Percentiles rank a stretch among this genome's conserved stretches.
Evolutionary conservation across 441 rosid genomes (phyloP).

Genomic region (Metrosideros polymorpha): DNA sequence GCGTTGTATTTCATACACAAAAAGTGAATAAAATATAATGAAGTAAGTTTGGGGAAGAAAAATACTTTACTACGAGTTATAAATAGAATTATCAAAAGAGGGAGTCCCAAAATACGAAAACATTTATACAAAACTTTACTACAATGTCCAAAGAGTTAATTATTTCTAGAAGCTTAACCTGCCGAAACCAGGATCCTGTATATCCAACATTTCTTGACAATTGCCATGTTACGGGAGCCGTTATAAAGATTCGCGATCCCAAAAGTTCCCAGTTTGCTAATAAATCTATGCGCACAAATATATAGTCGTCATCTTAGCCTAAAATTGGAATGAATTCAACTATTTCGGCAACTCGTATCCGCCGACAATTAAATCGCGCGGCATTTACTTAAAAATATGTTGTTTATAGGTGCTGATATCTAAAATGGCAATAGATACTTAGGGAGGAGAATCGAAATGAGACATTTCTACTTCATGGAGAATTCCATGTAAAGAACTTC

Average conservation of each 20-base stretch:
- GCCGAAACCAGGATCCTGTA: neutral
- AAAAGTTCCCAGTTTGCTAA: neutral
- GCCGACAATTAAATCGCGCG: neutral
- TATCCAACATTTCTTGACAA: neutral
- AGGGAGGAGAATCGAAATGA: neutral
- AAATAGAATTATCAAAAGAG: neutral
- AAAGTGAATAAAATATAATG: neutral
- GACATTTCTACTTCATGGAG: slow-evolving; percentile 7
- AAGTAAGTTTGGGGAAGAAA: neutral
- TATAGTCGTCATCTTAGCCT: neutral
- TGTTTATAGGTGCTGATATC: neutral
- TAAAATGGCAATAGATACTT: neutral
- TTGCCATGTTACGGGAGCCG: neutral
- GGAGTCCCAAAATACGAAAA: neutral
- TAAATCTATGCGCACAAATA: neutral
- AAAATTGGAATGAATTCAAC: neutral
- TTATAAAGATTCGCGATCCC: neutral
- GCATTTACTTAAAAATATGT: neutral
- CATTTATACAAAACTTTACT: neutral
- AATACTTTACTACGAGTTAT: neutral
- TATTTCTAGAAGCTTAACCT: neutral
- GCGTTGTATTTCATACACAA: neutral
- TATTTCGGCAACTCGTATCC: neutral
- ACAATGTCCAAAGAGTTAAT: neutral
- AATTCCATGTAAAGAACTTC: slow-evolving; percentile 1